Conservation (phyloP, 495 filamentous ascomycete genomes). For the Apiosordaria backusii region DNA sequence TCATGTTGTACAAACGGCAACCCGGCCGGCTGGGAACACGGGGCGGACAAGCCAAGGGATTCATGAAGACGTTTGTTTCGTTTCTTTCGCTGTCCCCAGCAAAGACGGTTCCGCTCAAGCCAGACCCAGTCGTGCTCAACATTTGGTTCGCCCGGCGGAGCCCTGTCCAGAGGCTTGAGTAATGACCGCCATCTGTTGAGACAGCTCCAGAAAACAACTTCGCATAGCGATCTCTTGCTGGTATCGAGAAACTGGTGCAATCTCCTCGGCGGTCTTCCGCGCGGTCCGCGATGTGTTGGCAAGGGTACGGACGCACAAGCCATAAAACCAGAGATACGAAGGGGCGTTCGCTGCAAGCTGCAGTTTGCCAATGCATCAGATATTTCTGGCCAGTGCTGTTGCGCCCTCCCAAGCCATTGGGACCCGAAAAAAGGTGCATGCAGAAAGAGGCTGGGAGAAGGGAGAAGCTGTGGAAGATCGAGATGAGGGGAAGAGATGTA, state of each 20-base stretch:
- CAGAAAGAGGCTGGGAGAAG: conserved; percentile 11
- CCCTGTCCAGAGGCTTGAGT: background rate
- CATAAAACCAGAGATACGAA: conserved; percentile 2
- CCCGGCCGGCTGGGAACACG: conserved; percentile 20
- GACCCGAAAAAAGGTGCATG: conserved; percentile 12
- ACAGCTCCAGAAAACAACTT: background rate
- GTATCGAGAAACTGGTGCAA: background rate
- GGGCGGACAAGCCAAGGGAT: background rate
- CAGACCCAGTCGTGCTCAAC: background rate
- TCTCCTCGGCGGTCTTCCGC: conserved; percentile 3
- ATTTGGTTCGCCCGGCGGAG: background rate
- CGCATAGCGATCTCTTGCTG: background rate
- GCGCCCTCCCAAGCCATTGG: conserved; percentile 3
- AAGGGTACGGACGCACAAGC: background rate
- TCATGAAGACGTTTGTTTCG: background rate
- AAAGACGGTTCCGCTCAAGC: background rate
- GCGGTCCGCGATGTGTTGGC: conserved; percentile 1
- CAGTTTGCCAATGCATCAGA: background rate
- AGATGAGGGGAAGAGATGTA: conserved; percentile 7
- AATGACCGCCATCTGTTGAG: background rate
- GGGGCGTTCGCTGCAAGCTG: background rate
- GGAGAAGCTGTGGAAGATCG: background rate
- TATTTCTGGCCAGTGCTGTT: background rate
- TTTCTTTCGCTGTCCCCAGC: background rate
- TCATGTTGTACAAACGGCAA: conserved; percentile 16